phyloP scores from a whole-genome alignment of 768 basidiomycete species.

The Paxillus involutus region DNA sequence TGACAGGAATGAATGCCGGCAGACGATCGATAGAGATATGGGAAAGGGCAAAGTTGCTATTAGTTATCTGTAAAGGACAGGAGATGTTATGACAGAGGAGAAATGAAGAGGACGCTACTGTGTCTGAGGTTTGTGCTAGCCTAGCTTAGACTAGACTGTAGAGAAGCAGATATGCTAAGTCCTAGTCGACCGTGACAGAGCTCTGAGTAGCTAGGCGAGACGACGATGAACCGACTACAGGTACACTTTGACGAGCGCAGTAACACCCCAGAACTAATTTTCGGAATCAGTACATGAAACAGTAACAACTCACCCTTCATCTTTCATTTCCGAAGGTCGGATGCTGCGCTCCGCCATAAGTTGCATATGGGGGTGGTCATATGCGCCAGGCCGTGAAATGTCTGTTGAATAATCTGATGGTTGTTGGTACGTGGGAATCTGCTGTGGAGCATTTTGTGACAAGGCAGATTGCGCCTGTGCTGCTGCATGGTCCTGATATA shows the following conservation, averaged over 20 bases:
- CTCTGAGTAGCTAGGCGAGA: constrained; percentile 45
- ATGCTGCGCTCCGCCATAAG: constrained; percentile 54
- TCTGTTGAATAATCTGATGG: constrained; percentile 52
- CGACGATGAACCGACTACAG: constrained; percentile 44
- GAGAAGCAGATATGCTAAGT: constrained; percentile 66
- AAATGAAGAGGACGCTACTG: constrained; percentile 72
- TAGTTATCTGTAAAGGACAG: constrained; percentile 77
- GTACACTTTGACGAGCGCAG: constrained; percentile 23
- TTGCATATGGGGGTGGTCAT: constrained; percentile 40
- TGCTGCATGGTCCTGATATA: constrained; percentile 15
- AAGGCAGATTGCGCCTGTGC: constrained; percentile 22
- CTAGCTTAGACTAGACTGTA: constrained; percentile 80
- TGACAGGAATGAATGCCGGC: constrained; percentile 25
- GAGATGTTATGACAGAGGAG: constrained; percentile 55
- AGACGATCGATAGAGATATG: constrained; percentile 29
- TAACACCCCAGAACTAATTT: constrained; percentile 6
- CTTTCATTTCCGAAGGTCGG: constrained; percentile 90
- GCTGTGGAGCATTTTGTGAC: constrained; percentile 53
- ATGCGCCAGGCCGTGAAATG: constrained; percentile 36
- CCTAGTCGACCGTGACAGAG: constrained; percentile 52
- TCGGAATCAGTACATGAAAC: constrained; percentile 8
- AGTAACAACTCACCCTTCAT: constrained; percentile 86
- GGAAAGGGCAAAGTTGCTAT: constrained; percentile 62
- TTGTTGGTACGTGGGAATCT: constrained; percentile 79
- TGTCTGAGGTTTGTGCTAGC: constrained; percentile 59